Evolutionary conservation across 1,284 basidiomycete genomes (phyloP), one percentile per base, ranked within the genome.

Genomic region (Marasmius sp.): DNA sequence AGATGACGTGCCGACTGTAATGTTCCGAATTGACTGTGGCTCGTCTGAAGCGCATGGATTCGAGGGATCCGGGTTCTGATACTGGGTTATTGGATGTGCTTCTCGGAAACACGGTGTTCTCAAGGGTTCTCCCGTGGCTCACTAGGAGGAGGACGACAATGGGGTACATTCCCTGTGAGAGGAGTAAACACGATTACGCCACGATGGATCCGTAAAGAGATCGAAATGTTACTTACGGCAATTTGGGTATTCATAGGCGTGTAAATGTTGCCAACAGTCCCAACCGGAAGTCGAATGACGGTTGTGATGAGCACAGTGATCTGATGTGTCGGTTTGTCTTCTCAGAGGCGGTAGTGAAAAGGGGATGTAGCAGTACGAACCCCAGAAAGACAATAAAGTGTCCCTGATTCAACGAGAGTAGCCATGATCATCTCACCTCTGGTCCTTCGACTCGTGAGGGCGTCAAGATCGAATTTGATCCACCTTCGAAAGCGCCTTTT

Each of bases 361-460:
- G 20, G 36, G 3, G 41, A 37, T 11, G 11, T 22, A 11, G 16
- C 45, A 20, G 20, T 22, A 64, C 67, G 47, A 11, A 67, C 68
- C 6, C 64, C 65, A 12, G 67, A 67, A 3, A 69, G 0, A 38
- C 68, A 68, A 56, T 70, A 70, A 6, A 69, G 16, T 14, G 65
- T 51, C 7, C 69, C 69, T 5, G 66, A 62, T 48, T 70, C 69
- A 9, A 70, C 60, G 37, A 70, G 63, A 5, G 69, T 60, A 1
- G 62, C 51, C 7, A 70, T 56, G 9, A 68, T 64, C 58, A 34
- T 59, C 47, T 55, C 62, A 53, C 53, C 53, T 11, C 64, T 63
- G 4, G 59, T 57, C 18, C 47, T 27, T 18, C 34, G 49, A n/a
- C 36, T 12, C 39, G 6, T 1, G 12, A 36, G 16, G 37, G 11